These are phyloP conservation scores for Plectosphaerella cucumerina DNA, from an alignment of 2,329 filamentous ascomycete species.

Conservation along the genomic window DNA sequence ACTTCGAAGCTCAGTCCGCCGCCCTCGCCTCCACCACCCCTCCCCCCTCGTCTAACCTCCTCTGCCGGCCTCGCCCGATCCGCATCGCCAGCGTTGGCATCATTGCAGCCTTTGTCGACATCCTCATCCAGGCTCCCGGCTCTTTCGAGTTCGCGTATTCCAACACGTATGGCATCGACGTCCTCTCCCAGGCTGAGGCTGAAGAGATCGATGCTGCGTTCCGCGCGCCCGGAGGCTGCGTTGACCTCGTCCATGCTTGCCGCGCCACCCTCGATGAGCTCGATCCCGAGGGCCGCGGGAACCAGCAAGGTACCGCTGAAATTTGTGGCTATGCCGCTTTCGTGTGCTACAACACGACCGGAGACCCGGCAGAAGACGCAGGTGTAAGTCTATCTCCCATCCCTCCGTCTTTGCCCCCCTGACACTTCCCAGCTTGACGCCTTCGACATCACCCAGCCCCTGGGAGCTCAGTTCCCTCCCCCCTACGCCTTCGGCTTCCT, in stretches of 20 bases:
- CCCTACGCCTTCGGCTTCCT: constrained; percentile 46
- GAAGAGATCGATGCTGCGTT: background rate
- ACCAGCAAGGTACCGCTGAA: background rate
- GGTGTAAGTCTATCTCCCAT: constrained; percentile 12
- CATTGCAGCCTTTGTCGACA: constrained; percentile 10
- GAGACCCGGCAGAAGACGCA: constrained; percentile 7
- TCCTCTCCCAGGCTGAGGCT: background rate
- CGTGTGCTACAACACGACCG: constrained; percentile 3
- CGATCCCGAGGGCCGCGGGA: constrained; percentile 34
- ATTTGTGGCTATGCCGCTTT: constrained; percentile 4
- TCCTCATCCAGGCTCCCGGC: constrained; percentile 2
- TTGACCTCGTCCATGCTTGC: constrained; percentile 5
- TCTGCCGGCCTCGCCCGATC: constrained; percentile 5
- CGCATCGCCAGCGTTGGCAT: constrained; percentile 10
- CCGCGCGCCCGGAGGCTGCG: constrained; percentile 5
- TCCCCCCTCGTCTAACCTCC: background rate
- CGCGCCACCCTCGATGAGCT: constrained; percentile 22
- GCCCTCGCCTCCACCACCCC: background rate
- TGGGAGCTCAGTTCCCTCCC: constrained; percentile 6
- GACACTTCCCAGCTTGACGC: constrained; percentile 29
- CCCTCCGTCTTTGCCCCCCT: constrained; percentile 3
- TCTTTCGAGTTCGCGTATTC: constrained; percentile 5
- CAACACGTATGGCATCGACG: constrained; percentile 9
- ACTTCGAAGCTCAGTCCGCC: constrained; percentile 5
- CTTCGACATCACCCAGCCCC: constrained; percentile 42